These are phyloP conservation scores for Lentinula aciculospora DNA, from an alignment of 768 basidiomycete species.

Conservation along the genomic window DNA sequence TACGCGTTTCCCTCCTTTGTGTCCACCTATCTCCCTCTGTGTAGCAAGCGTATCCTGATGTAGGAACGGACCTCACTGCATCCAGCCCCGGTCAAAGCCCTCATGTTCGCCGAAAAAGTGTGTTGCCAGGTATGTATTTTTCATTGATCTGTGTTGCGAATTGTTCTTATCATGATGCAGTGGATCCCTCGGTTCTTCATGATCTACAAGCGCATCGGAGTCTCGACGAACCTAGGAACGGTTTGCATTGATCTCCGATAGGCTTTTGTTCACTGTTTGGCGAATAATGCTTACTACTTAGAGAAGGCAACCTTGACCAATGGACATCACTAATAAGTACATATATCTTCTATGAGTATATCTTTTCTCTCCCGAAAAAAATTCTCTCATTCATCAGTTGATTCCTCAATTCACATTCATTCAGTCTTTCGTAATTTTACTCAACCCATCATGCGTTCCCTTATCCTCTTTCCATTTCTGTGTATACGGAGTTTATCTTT, in stretches of 20 bases:
- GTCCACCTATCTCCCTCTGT: slow-evolving; percentile 10
- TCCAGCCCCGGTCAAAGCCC: slow-evolving; percentile 47
- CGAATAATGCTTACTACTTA: not conserved
- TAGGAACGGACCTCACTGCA: slow-evolving; percentile 55
- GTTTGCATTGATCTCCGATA: slow-evolving; percentile 7
- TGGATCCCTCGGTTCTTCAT: slow-evolving; percentile 83
- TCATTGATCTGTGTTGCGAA: slow-evolving; percentile 11
- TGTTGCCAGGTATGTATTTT: slow-evolving; percentile 69
- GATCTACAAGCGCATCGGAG: slow-evolving; percentile 87
- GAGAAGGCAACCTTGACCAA: not conserved
- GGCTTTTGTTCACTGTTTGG: not conserved
- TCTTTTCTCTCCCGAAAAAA: not conserved
- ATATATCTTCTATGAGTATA: not conserved
- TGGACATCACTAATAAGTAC: not conserved
- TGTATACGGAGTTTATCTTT: not conserved
- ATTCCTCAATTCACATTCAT: too few species aligned
- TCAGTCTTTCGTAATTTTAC: too few species aligned
- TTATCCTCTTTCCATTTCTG: not conserved
- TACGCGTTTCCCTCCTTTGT: slow-evolving; percentile 12
- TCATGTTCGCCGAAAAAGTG: slow-evolving; percentile 92
- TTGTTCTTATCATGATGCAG: slow-evolving; percentile 28
- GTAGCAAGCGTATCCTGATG: slow-evolving; percentile 65
- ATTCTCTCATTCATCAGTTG: not conserved
- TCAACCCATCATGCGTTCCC: not conserved
- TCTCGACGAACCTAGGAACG: slow-evolving; percentile 47